Percentiles rank a stretch among this genome's conserved stretches.
These are phyloP conservation scores for Crithidia acanthocephali DNA, from an alignment of 208 protist species.

Conservation along the genomic window DNA sequence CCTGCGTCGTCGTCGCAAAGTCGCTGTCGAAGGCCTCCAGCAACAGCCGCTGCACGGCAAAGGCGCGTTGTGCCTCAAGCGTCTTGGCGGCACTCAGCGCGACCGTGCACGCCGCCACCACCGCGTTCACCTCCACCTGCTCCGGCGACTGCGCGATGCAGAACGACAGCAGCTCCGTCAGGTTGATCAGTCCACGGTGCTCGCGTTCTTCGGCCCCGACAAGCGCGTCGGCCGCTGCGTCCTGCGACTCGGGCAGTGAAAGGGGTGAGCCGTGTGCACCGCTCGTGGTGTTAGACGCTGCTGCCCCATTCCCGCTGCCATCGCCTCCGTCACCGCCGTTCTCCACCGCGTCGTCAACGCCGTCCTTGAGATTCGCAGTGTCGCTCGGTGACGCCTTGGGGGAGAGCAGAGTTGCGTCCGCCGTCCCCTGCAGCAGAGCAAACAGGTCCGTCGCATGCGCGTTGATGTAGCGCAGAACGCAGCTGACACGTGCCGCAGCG, in stretches of 20 bases:
- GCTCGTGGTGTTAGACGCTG: neutral
- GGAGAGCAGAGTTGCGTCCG: neutral
- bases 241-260: neutral
- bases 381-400: neutral
- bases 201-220: constrained; percentile 13
- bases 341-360: neutral
- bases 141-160: constrained; percentile 30
- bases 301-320: neutral
- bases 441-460: constrained; percentile 18
- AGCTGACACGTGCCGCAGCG: constrained; percentile 5
- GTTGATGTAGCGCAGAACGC: constrained; percentile 21
- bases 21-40: constrained; percentile 67
- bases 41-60: constrained; percentile 60
- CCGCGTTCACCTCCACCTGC: constrained; percentile 15
- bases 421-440: constrained; percentile 19
- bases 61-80: constrained; percentile 34
- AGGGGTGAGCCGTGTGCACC: neutral
- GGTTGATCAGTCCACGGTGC: constrained; percentile 24
- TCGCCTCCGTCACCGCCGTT: neutral
- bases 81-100: constrained; percentile 18
- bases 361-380: neutral
- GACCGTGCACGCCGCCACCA: constrained; percentile 24
- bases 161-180: constrained; percentile 39
- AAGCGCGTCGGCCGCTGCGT: neutral
- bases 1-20: constrained; percentile 47